These are phyloP conservation scores for Malassezia brasiliensis DNA, from an alignment of 1,284 basidiomycete genomes.

Conservation along the genomic window DNA sequence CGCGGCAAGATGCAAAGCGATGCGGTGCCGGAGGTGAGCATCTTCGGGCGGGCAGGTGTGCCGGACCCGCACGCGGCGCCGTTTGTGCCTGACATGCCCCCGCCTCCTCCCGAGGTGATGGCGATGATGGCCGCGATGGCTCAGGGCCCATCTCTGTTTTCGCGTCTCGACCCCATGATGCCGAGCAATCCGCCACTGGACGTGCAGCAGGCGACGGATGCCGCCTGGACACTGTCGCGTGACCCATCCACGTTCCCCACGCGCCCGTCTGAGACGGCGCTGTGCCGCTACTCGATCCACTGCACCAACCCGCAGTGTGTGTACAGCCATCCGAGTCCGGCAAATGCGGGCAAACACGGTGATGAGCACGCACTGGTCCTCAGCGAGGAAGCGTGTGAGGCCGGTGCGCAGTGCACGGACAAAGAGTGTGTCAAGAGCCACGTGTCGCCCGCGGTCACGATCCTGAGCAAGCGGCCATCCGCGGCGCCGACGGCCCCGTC, in stretches of 20 bases:
- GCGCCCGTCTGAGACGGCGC: constrained; percentile 22
- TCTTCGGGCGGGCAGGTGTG: constrained; percentile 36
- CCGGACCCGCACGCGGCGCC: constrained; percentile 38
- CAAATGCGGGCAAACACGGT: constrained; percentile 23
- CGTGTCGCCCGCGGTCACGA: constrained; percentile 33
- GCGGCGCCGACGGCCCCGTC: neutral
- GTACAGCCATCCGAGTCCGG: constrained; percentile 40
- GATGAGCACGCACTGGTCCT: constrained; percentile 36
- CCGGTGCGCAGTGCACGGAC: constrained; percentile 28
- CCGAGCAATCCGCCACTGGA: constrained; percentile 25
- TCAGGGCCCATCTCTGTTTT: constrained; percentile 23
- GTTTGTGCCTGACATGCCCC: constrained; percentile 25
- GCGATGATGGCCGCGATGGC: neutral
- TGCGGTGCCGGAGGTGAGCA: constrained; percentile 18
- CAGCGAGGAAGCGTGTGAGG: constrained; percentile 30
- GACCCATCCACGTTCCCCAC: constrained; percentile 23
- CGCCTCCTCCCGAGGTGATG: neutral
- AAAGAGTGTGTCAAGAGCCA: constrained; percentile 39
- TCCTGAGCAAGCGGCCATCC: constrained; percentile 11
- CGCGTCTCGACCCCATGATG: constrained; percentile 43
- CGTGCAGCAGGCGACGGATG: neutral
- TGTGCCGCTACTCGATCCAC: constrained; percentile 33
- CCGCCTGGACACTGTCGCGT: neutral
- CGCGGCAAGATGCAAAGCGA: neutral
- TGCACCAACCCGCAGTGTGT: constrained; percentile 43